Base-by-base conservation (phyloP, 805 yeast genomes). In the Saccharomycopsis fermentans region DNA sequence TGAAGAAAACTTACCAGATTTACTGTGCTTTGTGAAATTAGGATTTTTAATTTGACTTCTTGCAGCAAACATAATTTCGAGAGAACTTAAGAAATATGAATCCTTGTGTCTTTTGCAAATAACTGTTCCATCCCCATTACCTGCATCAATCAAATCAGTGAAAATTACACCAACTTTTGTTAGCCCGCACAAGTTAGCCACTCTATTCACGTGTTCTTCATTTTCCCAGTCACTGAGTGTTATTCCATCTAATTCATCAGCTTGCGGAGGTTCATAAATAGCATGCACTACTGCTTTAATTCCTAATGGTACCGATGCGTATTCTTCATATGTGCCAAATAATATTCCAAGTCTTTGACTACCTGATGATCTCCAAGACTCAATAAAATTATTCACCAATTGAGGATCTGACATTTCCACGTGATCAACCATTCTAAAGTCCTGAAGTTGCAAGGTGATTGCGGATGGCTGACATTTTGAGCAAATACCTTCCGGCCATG, bases 381-480 rank as follows among this genome's bases (percentile, higher is more conserved):
- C 95, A 58, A 94, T 89, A 70, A 94, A 94, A 39, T 79, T 75
- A 70, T 94, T 89, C 57, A 94, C 81, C 27, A 90, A 78, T 12
- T 77, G 75, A 56, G 90, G 81, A 59, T 81, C 82, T 26, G 89
- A 82, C 70, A 91, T 88, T 69, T 94, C 99, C 34, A 94, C 94
- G 72, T 94, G 98, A 70, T 94, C 99, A 32, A 95, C 97, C 96
- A 94, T 89, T 65, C 99, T 80, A 70, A 88, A 94, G 37, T 78
- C 75, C 70, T 94, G 99, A 70, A 84, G 90, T 70, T 87, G 96
- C 62, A 94, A 75, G 0, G 98, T 91, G 60, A 94, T 89, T 0
- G 97, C 94, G 1, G 96, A 84, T 0, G 99, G 98, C 71, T 92
- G 98, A 72, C 99, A 92, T 70, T 90, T 89, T 16, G 96, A 87